These are phyloP conservation scores for Ophidiomyces ophidiicola DNA, from an alignment of 2,329 filamentous ascomycete genomes.

Conservation along the genomic window DNA sequence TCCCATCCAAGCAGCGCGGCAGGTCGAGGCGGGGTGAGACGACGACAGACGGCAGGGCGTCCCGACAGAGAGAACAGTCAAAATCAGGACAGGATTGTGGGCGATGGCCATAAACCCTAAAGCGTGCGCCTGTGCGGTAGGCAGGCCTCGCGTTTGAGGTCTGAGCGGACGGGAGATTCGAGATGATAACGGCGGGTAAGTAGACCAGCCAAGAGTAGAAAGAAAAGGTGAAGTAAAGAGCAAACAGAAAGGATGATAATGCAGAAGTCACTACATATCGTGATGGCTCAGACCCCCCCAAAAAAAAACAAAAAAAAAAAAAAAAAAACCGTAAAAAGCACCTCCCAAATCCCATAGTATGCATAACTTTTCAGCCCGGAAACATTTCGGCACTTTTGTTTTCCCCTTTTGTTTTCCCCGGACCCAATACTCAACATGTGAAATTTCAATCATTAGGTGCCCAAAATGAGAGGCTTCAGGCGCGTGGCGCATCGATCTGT, in stretches of 20 bases:
- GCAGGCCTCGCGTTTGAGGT: not conserved
- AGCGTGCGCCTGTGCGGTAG: conserved; percentile 2
- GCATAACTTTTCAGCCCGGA: conserved; percentile 6
- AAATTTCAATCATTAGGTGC: conserved; percentile 6
- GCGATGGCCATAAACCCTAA: not conserved
- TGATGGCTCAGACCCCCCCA: conserved; percentile 1
- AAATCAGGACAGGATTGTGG: not conserved
- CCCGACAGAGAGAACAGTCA: not conserved
- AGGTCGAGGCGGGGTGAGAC: not conserved
- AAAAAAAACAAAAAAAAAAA: too few relatives aligned
- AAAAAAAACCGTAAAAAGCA: conserved; percentile 1
- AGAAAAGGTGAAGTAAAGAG: not conserved
- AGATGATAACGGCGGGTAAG: not conserved
- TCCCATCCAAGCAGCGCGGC: not conserved
- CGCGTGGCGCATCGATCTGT: conserved; percentile 2
- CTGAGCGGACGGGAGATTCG: not conserved
- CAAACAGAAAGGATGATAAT: conserved; percentile 1
- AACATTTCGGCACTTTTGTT: conserved; percentile 1
- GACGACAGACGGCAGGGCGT: not conserved
- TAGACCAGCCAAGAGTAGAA: conserved; percentile 1
- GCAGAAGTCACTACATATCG: not conserved
- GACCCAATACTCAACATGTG: not conserved
- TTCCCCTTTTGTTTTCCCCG: too few relatives aligned
- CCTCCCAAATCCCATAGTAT: conserved; percentile 5
- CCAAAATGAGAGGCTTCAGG: conserved; percentile 3